Base-by-base conservation (phyloP, 139 green algal genomes). In the Chlorella sorokiniana region DNA sequence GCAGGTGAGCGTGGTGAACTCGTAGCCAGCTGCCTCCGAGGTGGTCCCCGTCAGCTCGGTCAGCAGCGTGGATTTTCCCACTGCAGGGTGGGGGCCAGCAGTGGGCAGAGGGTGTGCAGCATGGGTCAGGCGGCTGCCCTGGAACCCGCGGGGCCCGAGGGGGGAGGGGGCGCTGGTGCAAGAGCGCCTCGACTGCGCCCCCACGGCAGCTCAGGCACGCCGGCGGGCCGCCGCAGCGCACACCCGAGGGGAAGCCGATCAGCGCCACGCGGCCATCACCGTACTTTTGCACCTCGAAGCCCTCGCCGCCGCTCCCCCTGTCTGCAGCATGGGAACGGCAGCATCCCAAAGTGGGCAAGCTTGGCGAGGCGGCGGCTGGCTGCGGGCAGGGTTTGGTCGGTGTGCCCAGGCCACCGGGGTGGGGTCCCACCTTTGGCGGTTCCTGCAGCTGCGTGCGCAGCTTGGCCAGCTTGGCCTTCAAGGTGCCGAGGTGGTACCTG, bases 1-100 rank as follows among this genome's bases (percentile, higher is more conserved):
- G 91, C 97, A 99, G 3, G 97, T 99, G 1, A 99, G 91, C 1
- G 96, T 99, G 20, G 97, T 99, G 88, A 99, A 99, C 87, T 99
- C 97, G 81, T 99, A 99, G 4, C 95, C 95, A 3, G 97, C 96
- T 25, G 91, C 91, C 86, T 98, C 95, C 1, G 85, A 94, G 64
- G 91, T 83, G 0, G 94, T 98, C 64, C 94, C 94, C 29, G 97
- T 99, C 33, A 99, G 91, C 78, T 91, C 74, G 3, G 94, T 97
- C 45, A 99, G 90, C 75, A 99, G 85, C 33, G 96, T 98, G n/a
- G 95, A 99, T 91, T 99, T 99, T 0, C 97, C 97, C 16, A 71
- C 75, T 79, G 75, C 75, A 8, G 42, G 25, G 23, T 22, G 27
- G 9, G n/a, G n/a, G n/a, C n/a, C n/a, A n/a, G n/a, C n/a, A n/a